Conservation (phyloP, 148 eudicot species). For the Chenopodium album region DNA sequence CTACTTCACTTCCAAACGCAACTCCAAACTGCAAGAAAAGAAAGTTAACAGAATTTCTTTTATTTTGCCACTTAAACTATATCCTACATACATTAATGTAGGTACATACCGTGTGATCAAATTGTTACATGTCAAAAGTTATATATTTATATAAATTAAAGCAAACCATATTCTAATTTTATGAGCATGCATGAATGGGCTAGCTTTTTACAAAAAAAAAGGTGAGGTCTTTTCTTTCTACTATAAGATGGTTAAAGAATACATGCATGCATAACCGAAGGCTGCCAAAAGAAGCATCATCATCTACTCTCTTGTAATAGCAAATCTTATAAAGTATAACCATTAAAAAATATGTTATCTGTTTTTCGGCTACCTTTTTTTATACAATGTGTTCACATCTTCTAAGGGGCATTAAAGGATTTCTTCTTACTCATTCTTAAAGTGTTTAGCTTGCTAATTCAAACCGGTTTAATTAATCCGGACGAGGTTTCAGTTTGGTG, state of each 20-base stretch:
- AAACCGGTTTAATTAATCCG: too few species aligned
- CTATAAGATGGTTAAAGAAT: not conserved
- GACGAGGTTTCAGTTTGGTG: too few species aligned
- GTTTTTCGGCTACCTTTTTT: constrained; percentile 14
- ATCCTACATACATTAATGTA: not conserved
- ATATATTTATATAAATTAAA: not conserved
- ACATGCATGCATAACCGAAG: constrained; percentile 3
- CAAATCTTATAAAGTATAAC: constrained; percentile 1
- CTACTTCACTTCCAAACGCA: not conserved
- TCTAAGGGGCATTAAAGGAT: too few species aligned
- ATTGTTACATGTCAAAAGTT: not conserved
- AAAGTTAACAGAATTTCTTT: not conserved
- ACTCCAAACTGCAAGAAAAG: not conserved
- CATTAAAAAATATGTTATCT: not conserved
- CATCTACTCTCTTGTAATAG: not conserved
- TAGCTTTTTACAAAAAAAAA: not conserved
- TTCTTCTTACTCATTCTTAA: too few species aligned
- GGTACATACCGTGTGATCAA: not conserved
- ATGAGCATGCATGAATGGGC: not conserved
- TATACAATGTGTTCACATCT: constrained; percentile 3
- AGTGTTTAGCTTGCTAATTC: too few species aligned
- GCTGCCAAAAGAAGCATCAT: constrained; percentile 19
- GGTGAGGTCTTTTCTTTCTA: constrained; percentile 2
- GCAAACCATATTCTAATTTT: not conserved
- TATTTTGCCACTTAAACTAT: not conserved